phyloP scores from a whole-genome alignment of 257 asterid genomes.

The Lycium ferocissimum region DNA sequence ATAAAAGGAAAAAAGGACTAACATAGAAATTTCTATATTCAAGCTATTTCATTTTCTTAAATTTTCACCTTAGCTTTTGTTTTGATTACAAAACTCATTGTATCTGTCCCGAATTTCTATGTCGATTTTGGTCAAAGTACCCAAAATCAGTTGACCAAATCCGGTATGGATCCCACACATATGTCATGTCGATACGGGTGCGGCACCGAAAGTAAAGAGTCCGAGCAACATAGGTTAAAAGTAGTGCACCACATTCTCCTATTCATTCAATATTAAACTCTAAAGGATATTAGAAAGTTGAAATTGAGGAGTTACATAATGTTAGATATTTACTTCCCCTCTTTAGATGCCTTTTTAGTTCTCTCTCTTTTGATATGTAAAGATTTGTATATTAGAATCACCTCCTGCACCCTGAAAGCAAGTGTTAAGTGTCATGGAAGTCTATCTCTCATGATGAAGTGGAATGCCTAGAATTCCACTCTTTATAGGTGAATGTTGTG shows the following conservation, averaged over 20 bases:
- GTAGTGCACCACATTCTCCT: background rate
- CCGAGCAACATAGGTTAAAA: background rate
- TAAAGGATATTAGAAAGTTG: constrained; percentile 7
- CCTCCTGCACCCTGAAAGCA: background rate
- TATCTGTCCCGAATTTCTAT: no score
- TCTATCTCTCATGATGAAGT: background rate
- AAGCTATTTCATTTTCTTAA: no score
- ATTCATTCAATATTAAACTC: background rate
- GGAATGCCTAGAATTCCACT: constrained; percentile 9
- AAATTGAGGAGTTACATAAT: constrained; percentile 12
- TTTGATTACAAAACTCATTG: no score
- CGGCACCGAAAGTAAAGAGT: no score
- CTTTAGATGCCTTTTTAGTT: background rate
- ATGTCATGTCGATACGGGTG: no score
- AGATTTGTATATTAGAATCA: background rate
- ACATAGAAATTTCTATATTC: no score
- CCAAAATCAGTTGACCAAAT: no score
- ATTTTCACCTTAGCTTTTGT: no score
- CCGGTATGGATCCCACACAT: no score
- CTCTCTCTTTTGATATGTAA: background rate
- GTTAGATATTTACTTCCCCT: background rate
- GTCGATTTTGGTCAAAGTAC: no score
- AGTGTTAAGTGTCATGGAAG: background rate
- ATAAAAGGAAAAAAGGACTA: no score
- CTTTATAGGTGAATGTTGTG: constrained; percentile 9